phyloP scores from a whole-genome alignment of 805 yeast species.

The Candida lessepsii region DNA sequence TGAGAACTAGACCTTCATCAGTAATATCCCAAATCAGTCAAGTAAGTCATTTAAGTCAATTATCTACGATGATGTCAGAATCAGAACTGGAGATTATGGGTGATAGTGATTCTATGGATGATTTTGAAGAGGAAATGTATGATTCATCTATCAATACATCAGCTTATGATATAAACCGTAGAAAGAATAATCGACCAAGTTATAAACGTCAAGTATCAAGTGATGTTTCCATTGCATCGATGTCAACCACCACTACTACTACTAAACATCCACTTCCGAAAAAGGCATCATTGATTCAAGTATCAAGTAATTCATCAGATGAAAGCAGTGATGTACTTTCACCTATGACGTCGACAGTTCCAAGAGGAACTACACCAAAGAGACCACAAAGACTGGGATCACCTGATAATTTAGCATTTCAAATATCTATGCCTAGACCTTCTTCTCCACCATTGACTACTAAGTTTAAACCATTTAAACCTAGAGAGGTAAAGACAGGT shows the following conservation, averaged over 20 bases:
- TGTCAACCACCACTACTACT: conserved; percentile 26
- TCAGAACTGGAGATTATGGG: conserved; percentile 40
- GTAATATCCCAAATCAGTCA: conserved; percentile 41
- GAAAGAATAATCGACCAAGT: conserved; percentile 25
- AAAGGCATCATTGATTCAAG: conserved; percentile 30
- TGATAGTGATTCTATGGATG: conserved; percentile 35
- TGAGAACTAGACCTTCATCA: conserved; percentile 37
- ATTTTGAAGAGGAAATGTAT: conserved; percentile 35
- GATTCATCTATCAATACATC: conserved; percentile 39
- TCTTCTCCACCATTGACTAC: conserved; percentile 13
- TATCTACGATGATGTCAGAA: conserved; percentile 43
- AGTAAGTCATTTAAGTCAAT: conserved; percentile 39
- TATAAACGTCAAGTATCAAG: conserved; percentile 33
- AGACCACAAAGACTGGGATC: conserved; percentile 7
- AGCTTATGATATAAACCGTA: conserved; percentile 9
- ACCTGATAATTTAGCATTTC: conserved; percentile 9
- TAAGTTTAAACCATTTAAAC: neutral
- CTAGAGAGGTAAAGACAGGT: conserved; percentile 1
- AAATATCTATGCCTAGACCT: conserved; percentile 6
- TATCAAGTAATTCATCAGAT: conserved; percentile 39
- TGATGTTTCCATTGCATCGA: conserved; percentile 35
- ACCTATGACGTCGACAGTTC: conserved; percentile 1
- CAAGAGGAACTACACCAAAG: neutral
- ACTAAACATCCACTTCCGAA: conserved; percentile 19
- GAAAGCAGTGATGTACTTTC: conserved; percentile 23